Base-by-base conservation (phyloP, 805 yeast species). In the Suhomyces sp. region DNA sequence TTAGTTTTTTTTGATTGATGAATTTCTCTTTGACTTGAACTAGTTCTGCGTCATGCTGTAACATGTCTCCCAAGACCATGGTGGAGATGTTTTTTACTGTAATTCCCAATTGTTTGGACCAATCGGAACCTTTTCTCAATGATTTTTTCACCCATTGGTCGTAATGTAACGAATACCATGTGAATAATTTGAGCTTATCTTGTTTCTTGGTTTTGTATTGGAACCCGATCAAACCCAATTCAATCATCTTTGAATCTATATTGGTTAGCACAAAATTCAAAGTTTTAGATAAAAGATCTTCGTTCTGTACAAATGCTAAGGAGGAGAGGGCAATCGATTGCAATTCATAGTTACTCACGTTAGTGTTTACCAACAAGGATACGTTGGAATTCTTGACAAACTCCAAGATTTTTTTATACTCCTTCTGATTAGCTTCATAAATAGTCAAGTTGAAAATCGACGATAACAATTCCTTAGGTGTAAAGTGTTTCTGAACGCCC, bases 401-500 rank as follows among this genome's bases (percentile, higher is more conserved):
- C 29, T 80, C 81, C 31, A 78, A 66, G 5, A 84, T 67, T 57
- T 80, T 84, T 64, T 86, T 86, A 76, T 84, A 86, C 35, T 82
- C 84, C 56, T 81, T 79, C 47, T 67, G 65, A 35, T 69, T 68
- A 41, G 71, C 67, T 5, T 67, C 65, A 25, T 67, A 62, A 31
- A 82, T 68, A 3, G 74, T 65, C 9, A 77, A 65, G 10, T 75
- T 69, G 47, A 85, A 66, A 5, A 76, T 67, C 24, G 80, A 69
- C 7, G 74, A 66, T 15, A 82, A 60, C 17, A 86, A 56, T 54
- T 78, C 82, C 47, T 69, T 70, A 2, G 91, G 89, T 7, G 63
- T 61, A 39, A 84, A 72, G 0, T 78, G 63, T 19, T 72, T 60
- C 35, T 75, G 68, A 15, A 83, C 82, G 1, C 87, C 87, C 0